Percentiles rank a stretch among this genome's conserved stretches.
Conservation (phyloP, 192 early-diverging fungal species). For the Coemansia umbellata region DNA sequence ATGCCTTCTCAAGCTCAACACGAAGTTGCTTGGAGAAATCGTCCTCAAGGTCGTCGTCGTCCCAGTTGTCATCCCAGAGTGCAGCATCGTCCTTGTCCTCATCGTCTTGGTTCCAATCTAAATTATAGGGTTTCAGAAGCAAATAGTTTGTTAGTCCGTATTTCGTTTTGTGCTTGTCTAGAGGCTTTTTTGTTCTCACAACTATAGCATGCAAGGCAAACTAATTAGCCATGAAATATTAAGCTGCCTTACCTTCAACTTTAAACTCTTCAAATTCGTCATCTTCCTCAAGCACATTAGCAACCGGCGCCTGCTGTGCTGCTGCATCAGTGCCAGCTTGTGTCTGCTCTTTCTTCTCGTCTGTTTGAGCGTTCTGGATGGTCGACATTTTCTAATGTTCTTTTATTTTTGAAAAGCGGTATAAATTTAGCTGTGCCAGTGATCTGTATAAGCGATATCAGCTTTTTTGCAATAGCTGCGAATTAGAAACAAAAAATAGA, state of each 20-base stretch:
- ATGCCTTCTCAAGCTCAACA: constrained; percentile 33
- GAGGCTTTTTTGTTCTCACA: too few relatives aligned
- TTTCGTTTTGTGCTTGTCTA: too few relatives aligned
- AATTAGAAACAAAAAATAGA: neutral
- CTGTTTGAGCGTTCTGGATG: constrained; percentile 6
- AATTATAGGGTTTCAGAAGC: too few relatives aligned
- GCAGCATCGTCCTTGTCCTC: constrained; percentile 64
- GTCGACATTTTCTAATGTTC: constrained; percentile 27
- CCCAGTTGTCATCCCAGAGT: constrained; percentile 89
- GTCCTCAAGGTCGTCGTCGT: constrained; percentile 86
- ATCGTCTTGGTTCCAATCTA: constrained; percentile 80
- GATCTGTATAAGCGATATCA: too few relatives aligned
- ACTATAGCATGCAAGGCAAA: too few relatives aligned
- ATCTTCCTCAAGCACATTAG: constrained; percentile 79
- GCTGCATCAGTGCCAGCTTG: constrained; percentile 1
- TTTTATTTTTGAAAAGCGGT: too few relatives aligned
- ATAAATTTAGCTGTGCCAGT: too few relatives aligned
- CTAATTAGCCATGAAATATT: too few relatives aligned
- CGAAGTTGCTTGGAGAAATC: constrained; percentile 88
- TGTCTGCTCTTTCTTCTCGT: constrained; percentile 10
- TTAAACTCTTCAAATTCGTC: constrained; percentile 95
- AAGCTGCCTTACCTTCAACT: constrained; percentile 64
- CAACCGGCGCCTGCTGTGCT: constrained; percentile 46
- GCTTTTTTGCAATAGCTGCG: neutral
- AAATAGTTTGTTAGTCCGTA: too few relatives aligned